These are phyloP conservation scores for Angophora floribunda DNA, from an alignment of 345 rosid genomes.

Conservation along the genomic window DNA sequence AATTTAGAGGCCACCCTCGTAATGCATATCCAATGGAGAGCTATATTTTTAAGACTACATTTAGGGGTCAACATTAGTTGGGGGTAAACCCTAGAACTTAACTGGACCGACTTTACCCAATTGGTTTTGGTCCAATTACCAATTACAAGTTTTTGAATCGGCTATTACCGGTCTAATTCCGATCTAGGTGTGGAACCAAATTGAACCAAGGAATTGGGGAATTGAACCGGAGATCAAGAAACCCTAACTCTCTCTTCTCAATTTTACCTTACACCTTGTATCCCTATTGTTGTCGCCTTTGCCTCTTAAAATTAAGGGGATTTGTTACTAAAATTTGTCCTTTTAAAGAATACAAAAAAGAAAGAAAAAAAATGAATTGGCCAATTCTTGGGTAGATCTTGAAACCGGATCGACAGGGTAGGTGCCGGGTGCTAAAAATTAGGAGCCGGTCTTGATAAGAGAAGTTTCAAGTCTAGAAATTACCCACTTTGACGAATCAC, in stretches of 20 bases:
- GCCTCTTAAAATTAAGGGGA: not conserved
- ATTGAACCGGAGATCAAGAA: accelerated
- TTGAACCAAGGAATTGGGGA: not conserved
- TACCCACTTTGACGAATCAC: not conserved
- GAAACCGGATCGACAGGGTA: accelerated
- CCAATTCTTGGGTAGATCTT: accelerated
- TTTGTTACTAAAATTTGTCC: no score
- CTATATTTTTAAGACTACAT: not conserved
- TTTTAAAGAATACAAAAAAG: no score
- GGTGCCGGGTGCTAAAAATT: accelerated
- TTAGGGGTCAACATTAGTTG: accelerated
- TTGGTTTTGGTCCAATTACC: not conserved
- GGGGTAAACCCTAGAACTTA: not conserved
- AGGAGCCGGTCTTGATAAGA: accelerated
- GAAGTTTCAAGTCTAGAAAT: not conserved
- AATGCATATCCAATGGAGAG: not conserved
- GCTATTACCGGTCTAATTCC: accelerated
- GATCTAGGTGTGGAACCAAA: accelerated
- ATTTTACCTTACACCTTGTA: no score
- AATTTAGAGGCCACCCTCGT: not conserved
- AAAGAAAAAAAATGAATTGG: not conserved
- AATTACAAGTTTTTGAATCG: accelerated
- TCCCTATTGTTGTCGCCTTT: accelerated
- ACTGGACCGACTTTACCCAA: accelerated
- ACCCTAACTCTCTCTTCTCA: not conserved